phyloP scores from a whole-genome alignment of 768 basidiomycete species.

The Lentinula raphanica region DNA sequence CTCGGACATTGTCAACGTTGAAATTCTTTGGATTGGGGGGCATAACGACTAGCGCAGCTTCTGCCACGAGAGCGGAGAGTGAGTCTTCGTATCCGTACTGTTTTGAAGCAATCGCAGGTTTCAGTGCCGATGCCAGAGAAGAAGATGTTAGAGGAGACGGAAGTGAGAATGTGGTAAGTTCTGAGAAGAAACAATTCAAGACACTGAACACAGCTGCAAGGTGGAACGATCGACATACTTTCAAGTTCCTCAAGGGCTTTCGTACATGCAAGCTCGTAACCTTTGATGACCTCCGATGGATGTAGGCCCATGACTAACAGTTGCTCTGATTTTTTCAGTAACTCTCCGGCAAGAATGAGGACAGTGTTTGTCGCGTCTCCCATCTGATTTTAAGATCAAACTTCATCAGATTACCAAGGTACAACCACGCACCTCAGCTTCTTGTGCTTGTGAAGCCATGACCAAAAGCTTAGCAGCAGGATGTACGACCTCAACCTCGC shows the following conservation, averaged over 20 bases:
- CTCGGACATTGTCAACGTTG: slow-evolving; percentile 97
- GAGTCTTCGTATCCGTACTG: slow-evolving; percentile 92
- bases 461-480: slow-evolving; percentile 99
- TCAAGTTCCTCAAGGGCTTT: slow-evolving; percentile 88
- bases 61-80: slow-evolving; percentile 80
- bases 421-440: slow-evolving; percentile 65
- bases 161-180: slow-evolving; percentile 62
- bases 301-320: slow-evolving; percentile 95
- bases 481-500: slow-evolving; percentile 97
- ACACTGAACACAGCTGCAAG: background rate
- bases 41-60: slow-evolving; percentile 92
- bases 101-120: slow-evolving; percentile 92
- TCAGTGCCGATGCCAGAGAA: slow-evolving; percentile 70
- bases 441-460: slow-evolving; percentile 96
- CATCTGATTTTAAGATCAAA: slow-evolving; percentile 53
- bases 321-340: slow-evolving; percentile 89
- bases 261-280: slow-evolving; percentile 85
- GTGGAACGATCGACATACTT: slow-evolving; percentile 51
- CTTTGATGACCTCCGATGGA: slow-evolving; percentile 91
- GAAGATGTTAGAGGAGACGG: slow-evolving; percentile 68
- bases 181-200: slow-evolving; percentile 35
- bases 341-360: slow-evolving; percentile 90
- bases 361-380: slow-evolving; percentile 97
- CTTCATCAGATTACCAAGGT: background rate
- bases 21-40: slow-evolving; percentile 83